phyloP scores from a whole-genome alignment of 805 yeast species.

The Yamadazyma olivae region DNA sequence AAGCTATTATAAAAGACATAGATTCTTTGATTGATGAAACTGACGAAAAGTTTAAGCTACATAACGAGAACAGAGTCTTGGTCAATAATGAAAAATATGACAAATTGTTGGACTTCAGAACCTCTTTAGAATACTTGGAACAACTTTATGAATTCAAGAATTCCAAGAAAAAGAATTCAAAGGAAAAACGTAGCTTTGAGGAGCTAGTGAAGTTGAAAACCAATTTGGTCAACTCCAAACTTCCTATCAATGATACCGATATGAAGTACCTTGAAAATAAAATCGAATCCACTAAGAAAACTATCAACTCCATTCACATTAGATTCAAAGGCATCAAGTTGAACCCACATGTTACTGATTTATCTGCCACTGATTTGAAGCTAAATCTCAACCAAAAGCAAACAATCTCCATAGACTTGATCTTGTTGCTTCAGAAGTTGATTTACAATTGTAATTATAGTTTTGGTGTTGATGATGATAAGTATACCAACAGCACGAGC shows the following conservation, averaged over 20 bases:
- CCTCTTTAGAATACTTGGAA: slow-evolving; percentile 10
- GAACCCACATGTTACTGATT: slow-evolving; percentile 3
- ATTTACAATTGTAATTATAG: slow-evolving; percentile 20
- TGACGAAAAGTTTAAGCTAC: slow-evolving; percentile 21
- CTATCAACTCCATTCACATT: background rate
- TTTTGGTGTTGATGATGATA: slow-evolving; percentile 26
- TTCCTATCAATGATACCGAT: slow-evolving; percentile 8
- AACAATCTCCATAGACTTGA: slow-evolving; percentile 4
- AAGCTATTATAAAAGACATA: slow-evolving; percentile 21
- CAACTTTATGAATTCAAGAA: slow-evolving; percentile 14
- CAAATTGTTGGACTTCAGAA: slow-evolving; percentile 22
- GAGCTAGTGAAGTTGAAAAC: slow-evolving; percentile 22
- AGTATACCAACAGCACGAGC: slow-evolving; percentile 23
- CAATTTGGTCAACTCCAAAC: slow-evolving; percentile 15
- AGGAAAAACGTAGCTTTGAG: slow-evolving; percentile 9
- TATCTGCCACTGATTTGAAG: background rate
- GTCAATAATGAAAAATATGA: slow-evolving; percentile 24
- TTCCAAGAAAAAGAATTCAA: background rate
- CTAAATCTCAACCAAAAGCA: background rate
- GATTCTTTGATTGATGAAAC: slow-evolving; percentile 21
- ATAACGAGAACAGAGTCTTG: slow-evolving; percentile 23
- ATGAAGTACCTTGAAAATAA: slow-evolving; percentile 6
- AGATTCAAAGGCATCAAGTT: slow-evolving; percentile 2
- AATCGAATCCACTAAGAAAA: slow-evolving; percentile 1
- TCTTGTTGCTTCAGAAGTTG: slow-evolving; percentile 3